Conservation (phyloP, 2,329 filamentous ascomycete species). For the Calonectria pauciramosa region DNA sequence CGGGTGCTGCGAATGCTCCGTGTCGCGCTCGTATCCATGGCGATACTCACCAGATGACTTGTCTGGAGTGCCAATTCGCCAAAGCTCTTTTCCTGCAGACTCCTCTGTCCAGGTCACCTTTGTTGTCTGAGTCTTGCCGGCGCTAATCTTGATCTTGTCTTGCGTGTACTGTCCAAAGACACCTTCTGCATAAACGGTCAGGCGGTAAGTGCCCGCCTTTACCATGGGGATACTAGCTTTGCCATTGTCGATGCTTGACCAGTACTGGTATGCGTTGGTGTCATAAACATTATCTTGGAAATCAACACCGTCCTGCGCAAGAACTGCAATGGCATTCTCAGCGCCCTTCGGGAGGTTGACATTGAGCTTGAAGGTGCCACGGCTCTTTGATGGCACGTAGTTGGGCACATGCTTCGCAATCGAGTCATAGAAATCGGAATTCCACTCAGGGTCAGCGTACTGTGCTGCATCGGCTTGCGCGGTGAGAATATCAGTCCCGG, state of each 20-base stretch:
- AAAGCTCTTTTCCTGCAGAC: slow-evolving; percentile 69
- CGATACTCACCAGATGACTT: slow-evolving; percentile 72
- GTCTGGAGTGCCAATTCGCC: slow-evolving; percentile 74
- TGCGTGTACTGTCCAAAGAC: slow-evolving; percentile 72
- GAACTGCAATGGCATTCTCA: slow-evolving; percentile 66
- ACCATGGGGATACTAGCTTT: slow-evolving; percentile 67
- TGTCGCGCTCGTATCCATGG: slow-evolving; percentile 67
- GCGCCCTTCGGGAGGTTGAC: slow-evolving; percentile 66
- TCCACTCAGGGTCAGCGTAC: slow-evolving; percentile 67
- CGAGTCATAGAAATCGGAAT: slow-evolving; percentile 72
- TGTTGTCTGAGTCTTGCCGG: slow-evolving; percentile 52
- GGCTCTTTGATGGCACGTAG: slow-evolving; percentile 66
- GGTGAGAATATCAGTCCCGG: slow-evolving; percentile 59
- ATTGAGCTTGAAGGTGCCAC: slow-evolving; percentile 64
- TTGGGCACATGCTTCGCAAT: slow-evolving; percentile 72
- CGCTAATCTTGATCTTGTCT: slow-evolving; percentile 61
- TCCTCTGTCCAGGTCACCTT: slow-evolving; percentile 66
- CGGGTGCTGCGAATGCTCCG: slow-evolving; percentile 63
- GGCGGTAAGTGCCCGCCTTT: slow-evolving; percentile 70
- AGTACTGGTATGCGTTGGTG: slow-evolving; percentile 72
- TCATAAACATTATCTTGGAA: slow-evolving; percentile 62
- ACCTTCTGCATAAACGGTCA: slow-evolving; percentile 74
- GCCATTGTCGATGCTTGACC: slow-evolving; percentile 67
- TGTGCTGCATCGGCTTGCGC: slow-evolving; percentile 68
- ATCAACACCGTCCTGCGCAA: slow-evolving; percentile 54